Conservation (phyloP, 1,284 basidiomycete species). For the Austroboletus novae-zelandiae region DNA sequence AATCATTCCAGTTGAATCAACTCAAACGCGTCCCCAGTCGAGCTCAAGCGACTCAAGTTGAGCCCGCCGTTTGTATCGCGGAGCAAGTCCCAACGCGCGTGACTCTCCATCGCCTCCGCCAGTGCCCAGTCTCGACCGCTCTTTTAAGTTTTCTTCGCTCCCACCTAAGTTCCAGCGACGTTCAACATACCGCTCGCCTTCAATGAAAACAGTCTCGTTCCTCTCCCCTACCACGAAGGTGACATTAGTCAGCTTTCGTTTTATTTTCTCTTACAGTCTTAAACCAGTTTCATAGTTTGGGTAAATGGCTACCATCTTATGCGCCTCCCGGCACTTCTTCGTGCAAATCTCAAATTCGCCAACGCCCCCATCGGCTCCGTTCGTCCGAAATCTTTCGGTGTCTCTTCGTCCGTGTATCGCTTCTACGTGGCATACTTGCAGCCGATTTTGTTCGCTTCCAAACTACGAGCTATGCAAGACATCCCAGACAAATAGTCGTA, state of each 20-base stretch:
- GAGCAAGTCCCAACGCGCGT: constrained; percentile 18
- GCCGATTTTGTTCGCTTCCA: constrained; percentile 79
- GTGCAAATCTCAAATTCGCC: constrained; percentile 44
- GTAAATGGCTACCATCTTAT: constrained; percentile 88
- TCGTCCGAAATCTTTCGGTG: constrained; percentile 88
- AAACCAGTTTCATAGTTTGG: constrained; percentile 46
- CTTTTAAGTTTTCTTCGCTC: too few relatives aligned
- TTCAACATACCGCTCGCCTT: too few relatives aligned
- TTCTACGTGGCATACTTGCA: constrained; percentile 75
- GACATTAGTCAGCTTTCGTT: constrained; percentile 57
- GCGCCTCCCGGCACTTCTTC: constrained; percentile 76
- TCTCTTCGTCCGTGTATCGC: constrained; percentile 69
- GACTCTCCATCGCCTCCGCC: constrained; percentile 29
- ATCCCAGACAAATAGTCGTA: constrained; percentile 65
- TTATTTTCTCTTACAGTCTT: background rate
- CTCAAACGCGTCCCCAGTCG: too few relatives aligned
- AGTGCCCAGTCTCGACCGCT: too few relatives aligned
- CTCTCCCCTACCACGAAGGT: constrained; percentile 75
- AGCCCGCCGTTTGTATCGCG: too few relatives aligned
- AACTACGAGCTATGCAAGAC: constrained; percentile 76
- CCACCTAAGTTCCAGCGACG: too few relatives aligned
- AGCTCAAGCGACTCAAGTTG: too few relatives aligned
- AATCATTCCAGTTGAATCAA: too few relatives aligned
- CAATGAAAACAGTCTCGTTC: too few relatives aligned
- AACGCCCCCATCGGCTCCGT: constrained; percentile 83